Percentiles rank a stretch among this genome's conserved stretches.
phyloP scores from a whole-genome alignment of 768 basidiomycete species.

The Rickenella mellea region DNA sequence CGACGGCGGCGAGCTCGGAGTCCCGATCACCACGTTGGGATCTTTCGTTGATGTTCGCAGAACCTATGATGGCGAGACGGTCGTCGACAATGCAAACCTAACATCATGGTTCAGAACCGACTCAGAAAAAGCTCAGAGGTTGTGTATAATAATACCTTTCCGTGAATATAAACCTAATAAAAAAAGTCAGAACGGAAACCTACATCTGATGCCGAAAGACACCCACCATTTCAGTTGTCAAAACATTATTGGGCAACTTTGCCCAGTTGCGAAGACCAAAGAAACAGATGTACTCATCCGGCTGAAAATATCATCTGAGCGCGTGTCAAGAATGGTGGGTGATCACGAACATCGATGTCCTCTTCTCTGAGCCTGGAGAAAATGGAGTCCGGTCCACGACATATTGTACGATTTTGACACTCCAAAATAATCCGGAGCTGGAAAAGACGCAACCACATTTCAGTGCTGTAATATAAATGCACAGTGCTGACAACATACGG shows the following conservation, averaged over 20 bases:
- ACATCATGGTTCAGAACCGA: neutral
- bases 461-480: neutral
- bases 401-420: slow-evolving; percentile 86
- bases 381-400: slow-evolving; percentile 85
- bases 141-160: too few relatives aligned
- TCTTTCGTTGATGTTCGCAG: slow-evolving; percentile 96
- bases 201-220: neutral
- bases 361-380: slow-evolving; percentile 78
- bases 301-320: slow-evolving; percentile 35
- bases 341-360: slow-evolving; percentile 68
- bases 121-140: neutral
- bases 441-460: slow-evolving; percentile 1
- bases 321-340: neutral
- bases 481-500: slow-evolving; percentile 39
- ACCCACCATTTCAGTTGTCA: slow-evolving; percentile 81
- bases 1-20: slow-evolving; percentile 87
- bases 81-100: slow-evolving; percentile 81
- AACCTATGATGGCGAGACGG: slow-evolving; percentile 86
- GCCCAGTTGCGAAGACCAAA: slow-evolving; percentile 93
- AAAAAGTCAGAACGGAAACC: slow-evolving; percentile 6
- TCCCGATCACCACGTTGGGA: slow-evolving; percentile 94
- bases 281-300: slow-evolving; percentile 84
- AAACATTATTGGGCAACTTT: slow-evolving; percentile 71
- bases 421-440: slow-evolving; percentile 92
- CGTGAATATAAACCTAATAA: slow-evolving; percentile 78